phyloP scores from a whole-genome alignment of 768 basidiomycete genomes.

The Psilocybe sp. region DNA sequence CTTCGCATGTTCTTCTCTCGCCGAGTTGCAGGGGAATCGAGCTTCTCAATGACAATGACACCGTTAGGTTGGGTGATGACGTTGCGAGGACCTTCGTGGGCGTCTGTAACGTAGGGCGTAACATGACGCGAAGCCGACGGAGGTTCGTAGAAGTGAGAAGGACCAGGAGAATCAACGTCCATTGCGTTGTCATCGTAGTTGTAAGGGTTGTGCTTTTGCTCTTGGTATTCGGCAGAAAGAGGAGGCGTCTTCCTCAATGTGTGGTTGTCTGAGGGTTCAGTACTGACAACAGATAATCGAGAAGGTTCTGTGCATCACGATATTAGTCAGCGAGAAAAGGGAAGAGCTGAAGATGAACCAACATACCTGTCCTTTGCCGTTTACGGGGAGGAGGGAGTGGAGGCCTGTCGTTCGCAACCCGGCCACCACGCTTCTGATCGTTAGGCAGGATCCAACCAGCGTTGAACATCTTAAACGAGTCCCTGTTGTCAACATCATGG shows the following conservation, averaged over 20 bases:
- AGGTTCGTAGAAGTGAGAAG: not conserved
- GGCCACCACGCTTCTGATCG: slow-evolving; percentile 64
- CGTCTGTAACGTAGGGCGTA: slow-evolving; percentile 7
- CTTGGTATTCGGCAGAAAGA: slow-evolving; percentile 18
- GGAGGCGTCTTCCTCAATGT: slow-evolving; percentile 23
- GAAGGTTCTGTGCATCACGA: slow-evolving; percentile 32
- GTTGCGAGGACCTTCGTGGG: slow-evolving; percentile 17
- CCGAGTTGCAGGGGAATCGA: slow-evolving; percentile 70
- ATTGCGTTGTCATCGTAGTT: slow-evolving; percentile 14
- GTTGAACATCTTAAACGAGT: slow-evolving; percentile 81
- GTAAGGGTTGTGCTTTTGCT: slow-evolving; percentile 12
- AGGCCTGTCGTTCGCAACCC: slow-evolving; percentile 42
- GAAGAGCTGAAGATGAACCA: slow-evolving; percentile 5
- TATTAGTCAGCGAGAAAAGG: not conserved
- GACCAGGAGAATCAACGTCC: slow-evolving; percentile 17
- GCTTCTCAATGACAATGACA: slow-evolving; percentile 58
- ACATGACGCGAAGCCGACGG: not conserved
- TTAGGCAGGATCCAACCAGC: slow-evolving; percentile 84
- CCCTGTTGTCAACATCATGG: slow-evolving; percentile 66
- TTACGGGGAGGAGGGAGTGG: slow-evolving; percentile 53
- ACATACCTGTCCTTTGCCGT: slow-evolving; percentile 43
- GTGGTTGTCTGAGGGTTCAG: slow-evolving; percentile 44
- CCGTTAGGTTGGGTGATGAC: slow-evolving; percentile 24
- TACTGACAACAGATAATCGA: slow-evolving; percentile 44
- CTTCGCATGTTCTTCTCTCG: slow-evolving; percentile 50